Base-by-base conservation (phyloP, 176 grass and related monocot genomes). In the Eleusine indica region DNA sequence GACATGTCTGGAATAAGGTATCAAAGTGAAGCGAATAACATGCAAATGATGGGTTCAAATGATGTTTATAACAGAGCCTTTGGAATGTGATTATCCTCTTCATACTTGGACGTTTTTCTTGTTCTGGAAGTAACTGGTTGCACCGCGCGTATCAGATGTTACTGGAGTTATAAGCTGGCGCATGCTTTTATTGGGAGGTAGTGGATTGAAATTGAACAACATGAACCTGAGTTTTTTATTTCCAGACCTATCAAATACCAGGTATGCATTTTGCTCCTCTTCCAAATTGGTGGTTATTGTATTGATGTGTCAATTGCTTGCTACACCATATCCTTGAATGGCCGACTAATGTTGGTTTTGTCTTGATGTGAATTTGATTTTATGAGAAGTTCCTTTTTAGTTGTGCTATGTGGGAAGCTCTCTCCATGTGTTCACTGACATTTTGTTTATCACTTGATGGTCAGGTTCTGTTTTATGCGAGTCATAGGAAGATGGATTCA, bases 11-110 rank as follows among this genome's bases (percentile, higher is more conserved):
- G 89, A 79, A 94, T 76, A 71, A 70, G 86, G 60, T 93, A 94
- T 83, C 79, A 89, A 81, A 89, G 25, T 80, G 91, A 94, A 81
- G 86, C 77, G 19, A 82, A 84, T 73, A 90, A 65, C 76, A 88
- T 94, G 65, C 94, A 91, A 71, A 82, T 91, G 64, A 68, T 88
- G 35, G 81, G 89, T 70, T 82, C 85, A 68, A 87, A 82, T 75
- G 87, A 91, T 91, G 18, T 97, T 17, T 94, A 88, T 81, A 91
- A 91, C 89, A 93, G 82, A 81, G 86, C 91, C 80, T 97, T 94
- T 84, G 89, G 94, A 87, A 77, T 97, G 76, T 97, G 64, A 88
- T 84, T 78, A 56, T 74, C 66, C 13, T 60, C 35, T 5, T 75
- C 81, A 76, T 60, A 66, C 62, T 49, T 85, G 30, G 51, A 35